Evolutionary conservation across 169 alveolate species (phyloP), one percentile per base, ranked within the genome.

Genomic region (Ichthyophthirius multifiliis): DNA sequence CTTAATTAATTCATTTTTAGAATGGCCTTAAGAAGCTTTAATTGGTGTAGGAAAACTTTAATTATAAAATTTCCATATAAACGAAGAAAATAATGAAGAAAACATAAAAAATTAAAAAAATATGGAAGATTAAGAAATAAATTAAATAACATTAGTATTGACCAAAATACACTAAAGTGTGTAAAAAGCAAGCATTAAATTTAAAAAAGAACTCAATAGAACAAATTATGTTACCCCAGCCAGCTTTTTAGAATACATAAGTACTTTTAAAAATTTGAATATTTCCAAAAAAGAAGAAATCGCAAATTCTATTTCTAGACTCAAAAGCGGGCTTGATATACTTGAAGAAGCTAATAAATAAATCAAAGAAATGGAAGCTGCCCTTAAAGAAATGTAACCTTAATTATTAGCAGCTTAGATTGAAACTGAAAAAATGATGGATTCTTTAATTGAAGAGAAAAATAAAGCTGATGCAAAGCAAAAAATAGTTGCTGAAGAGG

Each of bases 391-490:
- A 27, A 94, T 94, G 95, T 94, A 95, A 41, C 99, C 99, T 1
- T 95, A 93, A 74, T 83, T 97, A 41, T 98, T 94, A 80, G 84
- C 94, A 77, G 94, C 98, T n/a, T 93, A 96, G 46, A 92, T 88
- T 65, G 97, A 95, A 83, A 96, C 97, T 13, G 98, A 92, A 55
- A 92, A 91, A 73, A 95, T 96, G 88, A 97, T 95, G 96, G 94
- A 93, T 48, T 92, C 85, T 43, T 92, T 96, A 12, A 93, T 93
- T 31, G 87, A 85, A 3, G 98, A 97, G 83, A 95, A 93, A 83
- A 96, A 96, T 27, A 96, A 91, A 46, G 99, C 98, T 2, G 98
- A 92, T 77, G 90, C 88, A 74, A 94, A 89, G 27, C 80, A 92
- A 79, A 92, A 87, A 80, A 82, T 88, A 27, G 96, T 93, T 23